Percentiles rank a stretch among this genome's conserved stretches.
These are phyloP conservation scores for Cylindrotheca closterium DNA, from an alignment of 108 stramenopile species.

Conservation along the genomic window DNA sequence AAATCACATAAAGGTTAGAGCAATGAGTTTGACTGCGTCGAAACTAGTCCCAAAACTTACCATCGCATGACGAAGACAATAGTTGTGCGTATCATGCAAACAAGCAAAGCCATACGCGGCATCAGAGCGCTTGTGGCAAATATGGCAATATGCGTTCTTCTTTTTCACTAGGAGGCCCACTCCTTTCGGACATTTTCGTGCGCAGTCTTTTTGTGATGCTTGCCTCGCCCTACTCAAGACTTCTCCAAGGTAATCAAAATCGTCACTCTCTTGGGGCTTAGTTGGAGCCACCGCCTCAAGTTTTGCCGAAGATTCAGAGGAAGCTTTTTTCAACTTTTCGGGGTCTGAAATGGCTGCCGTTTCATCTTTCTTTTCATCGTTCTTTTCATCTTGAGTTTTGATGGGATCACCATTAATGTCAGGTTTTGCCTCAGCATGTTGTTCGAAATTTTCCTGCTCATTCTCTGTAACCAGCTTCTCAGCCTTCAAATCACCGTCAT, in stretches of 20 bases:
- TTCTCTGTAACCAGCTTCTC: too few relatives aligned
- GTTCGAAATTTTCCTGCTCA: too few relatives aligned
- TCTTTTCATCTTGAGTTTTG: too few relatives aligned
- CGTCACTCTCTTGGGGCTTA: not conserved
- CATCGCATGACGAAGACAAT: not conserved
- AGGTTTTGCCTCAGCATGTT: too few relatives aligned
- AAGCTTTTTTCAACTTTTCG: too few relatives aligned
- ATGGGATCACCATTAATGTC: too few relatives aligned
- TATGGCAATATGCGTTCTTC: not conserved
- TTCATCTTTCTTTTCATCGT: too few relatives aligned
- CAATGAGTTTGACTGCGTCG: not conserved
- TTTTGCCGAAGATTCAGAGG: too few relatives aligned
- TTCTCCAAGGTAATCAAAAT: not conserved
- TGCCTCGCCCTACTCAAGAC: not conserved
- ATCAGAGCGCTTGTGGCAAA: not conserved
- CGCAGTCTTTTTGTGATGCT: not conserved
- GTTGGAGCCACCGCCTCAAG: too few relatives aligned
- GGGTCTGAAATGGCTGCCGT: too few relatives aligned
- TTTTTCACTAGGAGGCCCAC: not conserved
- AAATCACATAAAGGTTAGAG: not conserved
- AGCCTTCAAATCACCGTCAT: too few relatives aligned
- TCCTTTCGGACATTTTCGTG: not conserved
- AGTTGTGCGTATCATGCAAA: not conserved
- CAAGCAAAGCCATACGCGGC: not conserved
- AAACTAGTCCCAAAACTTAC: not conserved